A percentile compares a stretch with the other conserved stretches of the same genome.
Evolutionary conservation across 495 filamentous ascomycete genomes (phyloP).

Genomic region (Podospora bellae-mahoneyi): DNA sequence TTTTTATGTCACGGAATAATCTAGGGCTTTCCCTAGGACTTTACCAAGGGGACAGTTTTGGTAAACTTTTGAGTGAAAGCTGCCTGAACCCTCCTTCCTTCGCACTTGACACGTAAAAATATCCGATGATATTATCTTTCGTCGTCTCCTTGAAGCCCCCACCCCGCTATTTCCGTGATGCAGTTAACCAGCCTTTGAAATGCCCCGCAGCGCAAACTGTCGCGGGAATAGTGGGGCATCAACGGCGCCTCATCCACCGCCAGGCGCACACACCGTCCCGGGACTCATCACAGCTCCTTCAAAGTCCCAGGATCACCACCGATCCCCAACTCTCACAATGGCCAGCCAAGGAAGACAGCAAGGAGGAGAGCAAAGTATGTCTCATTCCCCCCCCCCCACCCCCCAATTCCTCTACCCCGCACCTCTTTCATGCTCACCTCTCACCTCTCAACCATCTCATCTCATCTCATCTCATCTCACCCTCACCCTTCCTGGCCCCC

Average conservation of each 20-base stretch:
- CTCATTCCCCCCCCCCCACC: neutral
- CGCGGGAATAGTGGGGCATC: neutral
- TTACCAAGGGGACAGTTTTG: too few relatives aligned
- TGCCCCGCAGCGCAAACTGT: neutral
- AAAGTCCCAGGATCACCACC: neutral
- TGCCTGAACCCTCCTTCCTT: too few relatives aligned
- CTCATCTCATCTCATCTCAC: neutral
- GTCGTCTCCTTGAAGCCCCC: neutral
- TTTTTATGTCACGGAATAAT: too few relatives aligned
- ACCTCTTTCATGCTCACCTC: neutral
- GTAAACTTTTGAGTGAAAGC: too few relatives aligned
- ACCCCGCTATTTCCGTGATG: neutral
- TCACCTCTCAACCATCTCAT: slow-evolving; percentile 1
- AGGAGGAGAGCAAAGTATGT: slow-evolving; percentile 23
- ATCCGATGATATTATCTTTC: too few relatives aligned
- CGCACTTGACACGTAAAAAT: too few relatives aligned
- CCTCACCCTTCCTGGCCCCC: neutral
- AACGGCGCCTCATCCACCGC: neutral
- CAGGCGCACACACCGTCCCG: neutral
- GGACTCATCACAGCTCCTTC: neutral
- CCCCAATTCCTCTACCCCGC: neutral
- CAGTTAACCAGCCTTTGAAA: neutral
- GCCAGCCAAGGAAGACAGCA: slow-evolving; percentile 21
- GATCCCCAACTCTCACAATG: slow-evolving; percentile 12
- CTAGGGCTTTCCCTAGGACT: too few relatives aligned